Base-by-base conservation (phyloP, 768 basidiomycete genomes). In the Krasilnikovozyma curviuscula region DNA sequence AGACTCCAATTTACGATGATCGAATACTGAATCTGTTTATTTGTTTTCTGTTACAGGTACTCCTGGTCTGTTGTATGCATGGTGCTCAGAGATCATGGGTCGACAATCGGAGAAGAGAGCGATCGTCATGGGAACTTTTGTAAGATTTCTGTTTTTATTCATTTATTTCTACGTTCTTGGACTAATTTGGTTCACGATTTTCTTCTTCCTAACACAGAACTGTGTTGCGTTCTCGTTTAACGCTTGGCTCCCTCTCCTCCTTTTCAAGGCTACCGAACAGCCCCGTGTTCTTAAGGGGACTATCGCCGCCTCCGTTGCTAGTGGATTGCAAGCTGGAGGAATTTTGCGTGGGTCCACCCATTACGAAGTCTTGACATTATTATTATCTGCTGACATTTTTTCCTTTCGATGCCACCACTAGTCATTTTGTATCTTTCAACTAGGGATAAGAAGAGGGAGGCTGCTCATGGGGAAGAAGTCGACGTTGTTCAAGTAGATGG, bases 191-290 rank as follows among this genome's bases (percentile, higher is more conserved):
- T 23, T 38, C 9, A 38, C 27, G n/a, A n/a, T n/a, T n/a, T n/a
- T 31, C 23, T 12, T 32, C 14, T 8, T 21, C 5, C 1, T 32
- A 27, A 12, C 42, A n/a, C n/a, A n/a, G n/a, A n/a, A n/a, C n/a
- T n/a, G n/a, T n/a, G n/a, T 32, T 18, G 27, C 42, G 33, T 29
- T 44, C n/a, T 8, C 6, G 6, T 44, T 44, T 32, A 44, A 44
- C 42, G 42, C 42, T 18, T 44, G 42, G 42, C 42, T 44, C 27
- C 42, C 42, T 19, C 28, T 44, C 23, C 42, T 44, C 4, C 42
- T 44, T 19, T 44, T 44, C 42, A 44, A 44, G 42, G 30, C 30
- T 19, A 44, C 42, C 42, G 42, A 44, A 21, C 42, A 44, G 18
- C 42, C 42, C 29, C 42, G 42, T 18, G 42, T 44, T 7, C 30